A percentile compares a stretch with the other conserved stretches of the same genome.
These are phyloP conservation scores for Penicillium paxilli DNA, from an alignment of 495 filamentous ascomycete genomes.

Conservation along the genomic window DNA sequence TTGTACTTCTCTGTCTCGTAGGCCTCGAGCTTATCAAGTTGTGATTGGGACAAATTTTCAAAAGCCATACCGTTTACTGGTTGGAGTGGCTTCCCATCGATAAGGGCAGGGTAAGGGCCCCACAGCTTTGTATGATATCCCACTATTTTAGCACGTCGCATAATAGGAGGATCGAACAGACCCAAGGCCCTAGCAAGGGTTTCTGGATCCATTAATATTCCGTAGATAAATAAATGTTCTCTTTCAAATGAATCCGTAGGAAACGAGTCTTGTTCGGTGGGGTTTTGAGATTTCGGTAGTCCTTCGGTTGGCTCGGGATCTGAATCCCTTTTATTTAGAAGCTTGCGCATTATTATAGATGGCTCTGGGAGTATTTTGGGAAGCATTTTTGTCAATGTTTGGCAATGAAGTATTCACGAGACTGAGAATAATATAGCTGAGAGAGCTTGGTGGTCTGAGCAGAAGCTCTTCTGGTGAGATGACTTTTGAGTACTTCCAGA, in stretches of 20 bases:
- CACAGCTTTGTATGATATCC: slow-evolving; percentile 14
- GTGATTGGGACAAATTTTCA: slow-evolving; percentile 5
- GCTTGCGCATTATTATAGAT: no score
- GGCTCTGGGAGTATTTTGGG: no score
- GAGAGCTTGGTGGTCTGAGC: no score
- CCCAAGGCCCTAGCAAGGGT: slow-evolving; percentile 5
- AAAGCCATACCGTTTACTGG: slow-evolving; percentile 7
- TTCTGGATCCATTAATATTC: slow-evolving; percentile 11
- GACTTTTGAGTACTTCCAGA: no score
- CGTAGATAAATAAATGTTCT: slow-evolving; percentile 15
- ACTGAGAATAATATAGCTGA: no score
- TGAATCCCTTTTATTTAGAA: no score
- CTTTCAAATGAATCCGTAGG: background rate
- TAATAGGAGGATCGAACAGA: background rate
- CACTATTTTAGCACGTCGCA: slow-evolving; percentile 12
- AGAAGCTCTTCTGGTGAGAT: no score
- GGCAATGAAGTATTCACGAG: no score
- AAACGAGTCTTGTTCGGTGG: no score
- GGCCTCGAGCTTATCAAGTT: slow-evolving; percentile 11
- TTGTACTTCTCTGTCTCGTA: slow-evolving; percentile 16
- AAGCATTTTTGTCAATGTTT: no score
- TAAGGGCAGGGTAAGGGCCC: slow-evolving; percentile 13
- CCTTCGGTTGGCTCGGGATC: no score
- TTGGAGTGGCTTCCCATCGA: slow-evolving; percentile 4
- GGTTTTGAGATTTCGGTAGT: no score